Evolutionary conservation across 1,284 basidiomycete species (phyloP).

Genomic region (Ustilago tritici): DNA sequence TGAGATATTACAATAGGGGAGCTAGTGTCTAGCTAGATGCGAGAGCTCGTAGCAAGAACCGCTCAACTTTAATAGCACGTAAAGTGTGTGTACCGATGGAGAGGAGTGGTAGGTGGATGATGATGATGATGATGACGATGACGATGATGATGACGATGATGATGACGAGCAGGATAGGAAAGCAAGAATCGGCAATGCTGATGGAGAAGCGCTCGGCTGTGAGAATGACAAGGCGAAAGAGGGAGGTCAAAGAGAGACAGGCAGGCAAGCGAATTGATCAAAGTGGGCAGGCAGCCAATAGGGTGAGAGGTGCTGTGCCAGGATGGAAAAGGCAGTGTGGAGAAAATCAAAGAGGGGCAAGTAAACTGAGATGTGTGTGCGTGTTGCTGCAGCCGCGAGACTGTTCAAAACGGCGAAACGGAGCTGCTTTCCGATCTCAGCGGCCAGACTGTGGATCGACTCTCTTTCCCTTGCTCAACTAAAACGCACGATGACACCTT

Average conservation of each 20-base stretch:
- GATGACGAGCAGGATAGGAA: slow-evolving; percentile 4
- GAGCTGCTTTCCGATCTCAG: slow-evolving; percentile 17
- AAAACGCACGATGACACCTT: slow-evolving; percentile 10
- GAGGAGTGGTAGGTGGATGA: background rate
- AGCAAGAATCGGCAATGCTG: slow-evolving; percentile 11
- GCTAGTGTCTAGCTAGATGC: too few species aligned
- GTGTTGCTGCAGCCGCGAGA: background rate
- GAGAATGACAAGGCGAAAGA: background rate
- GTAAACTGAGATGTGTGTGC: background rate
- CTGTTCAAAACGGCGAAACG: background rate
- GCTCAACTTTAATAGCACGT: background rate
- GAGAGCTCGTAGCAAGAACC: background rate
- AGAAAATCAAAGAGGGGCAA: background rate
- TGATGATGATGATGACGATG: background rate
- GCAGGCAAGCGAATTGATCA: background rate
- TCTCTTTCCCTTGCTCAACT: background rate
- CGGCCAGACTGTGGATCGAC: background rate
- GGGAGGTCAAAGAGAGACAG: background rate
- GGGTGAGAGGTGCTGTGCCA: too few species aligned
- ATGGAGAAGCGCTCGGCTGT: too few species aligned
- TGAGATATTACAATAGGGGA: background rate
- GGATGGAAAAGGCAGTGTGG: background rate
- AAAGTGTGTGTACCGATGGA: background rate
- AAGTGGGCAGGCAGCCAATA: background rate
- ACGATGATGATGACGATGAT: background rate